phyloP scores from a whole-genome alignment of 768 basidiomycete genomes.

The Leccinum variicolor region DNA sequence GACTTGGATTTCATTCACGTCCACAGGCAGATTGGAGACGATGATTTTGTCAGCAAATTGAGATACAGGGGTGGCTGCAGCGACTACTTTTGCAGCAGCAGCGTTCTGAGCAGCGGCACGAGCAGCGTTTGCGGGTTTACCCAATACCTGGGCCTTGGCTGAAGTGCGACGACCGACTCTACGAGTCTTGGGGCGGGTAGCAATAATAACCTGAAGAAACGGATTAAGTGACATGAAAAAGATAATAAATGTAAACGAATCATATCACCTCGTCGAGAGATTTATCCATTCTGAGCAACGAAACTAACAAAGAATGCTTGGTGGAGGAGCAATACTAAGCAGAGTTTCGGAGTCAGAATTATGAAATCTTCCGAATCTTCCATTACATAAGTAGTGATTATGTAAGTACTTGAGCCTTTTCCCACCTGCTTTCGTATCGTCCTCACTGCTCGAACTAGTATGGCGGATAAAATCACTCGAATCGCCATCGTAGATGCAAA shows the following conservation, averaged over 20 bases:
- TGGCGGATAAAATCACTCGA: slow-evolving; percentile 97
- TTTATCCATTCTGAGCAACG: slow-evolving; percentile 59
- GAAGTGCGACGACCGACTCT: slow-evolving; percentile 42
- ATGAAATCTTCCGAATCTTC: too few species aligned
- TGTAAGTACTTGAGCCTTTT: too few species aligned
- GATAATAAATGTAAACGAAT: background rate
- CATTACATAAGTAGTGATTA: too few species aligned
- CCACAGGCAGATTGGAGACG: slow-evolving; percentile 87
- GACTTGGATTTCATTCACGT: slow-evolving; percentile 92
- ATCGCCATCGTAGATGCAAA: slow-evolving; percentile 93
- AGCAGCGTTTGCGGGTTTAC: slow-evolving; percentile 47
- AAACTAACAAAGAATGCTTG: too few species aligned
- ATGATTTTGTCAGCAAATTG: slow-evolving; percentile 84
- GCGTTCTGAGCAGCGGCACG: slow-evolving; percentile 51
- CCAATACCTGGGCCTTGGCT: slow-evolving; percentile 60
- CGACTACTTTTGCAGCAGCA: slow-evolving; percentile 39
- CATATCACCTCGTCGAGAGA: slow-evolving; percentile 73
- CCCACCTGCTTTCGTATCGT: too few species aligned
- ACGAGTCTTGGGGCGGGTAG: slow-evolving; percentile 49
- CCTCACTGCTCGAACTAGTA: slow-evolving; percentile 26
- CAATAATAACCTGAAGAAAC: slow-evolving; percentile 67
- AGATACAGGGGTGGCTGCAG: slow-evolving; percentile 37
- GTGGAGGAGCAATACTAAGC: too few species aligned
- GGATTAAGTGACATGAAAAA: slow-evolving; percentile 6
- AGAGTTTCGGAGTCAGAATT: too few species aligned